These are phyloP conservation scores for Citrus mangshanensis DNA, from an alignment of 345 rosid genomes.

Conservation along the genomic window DNA sequence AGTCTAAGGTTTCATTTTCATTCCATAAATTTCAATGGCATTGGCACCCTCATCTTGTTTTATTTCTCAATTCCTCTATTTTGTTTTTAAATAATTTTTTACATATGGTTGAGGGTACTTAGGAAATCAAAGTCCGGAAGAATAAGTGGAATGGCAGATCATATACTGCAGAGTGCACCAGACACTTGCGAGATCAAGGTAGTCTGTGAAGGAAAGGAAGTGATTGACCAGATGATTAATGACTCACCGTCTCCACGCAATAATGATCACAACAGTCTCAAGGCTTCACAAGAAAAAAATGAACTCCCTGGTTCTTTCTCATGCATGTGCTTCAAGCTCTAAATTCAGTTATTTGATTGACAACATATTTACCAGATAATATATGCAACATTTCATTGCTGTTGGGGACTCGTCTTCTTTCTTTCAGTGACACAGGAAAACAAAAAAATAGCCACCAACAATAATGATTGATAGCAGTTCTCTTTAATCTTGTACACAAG, in stretches of 20 bases:
- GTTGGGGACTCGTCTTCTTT: neutral
- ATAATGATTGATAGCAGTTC: neutral
- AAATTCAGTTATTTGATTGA: conserved; percentile 4
- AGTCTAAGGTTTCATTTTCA: conserved; percentile 41
- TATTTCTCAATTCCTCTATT: neutral
- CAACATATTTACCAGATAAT: neutral
- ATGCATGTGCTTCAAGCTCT: conserved; percentile 45
- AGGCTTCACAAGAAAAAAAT: conserved; percentile 8
- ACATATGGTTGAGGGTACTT: neutral
- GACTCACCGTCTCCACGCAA: conserved; percentile 15
- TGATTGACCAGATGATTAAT: conserved; percentile 26
- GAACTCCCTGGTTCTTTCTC: conserved; percentile 27
- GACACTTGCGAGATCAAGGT: conserved; percentile 52
- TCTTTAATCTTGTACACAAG: no score
- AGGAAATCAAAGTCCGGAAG: conserved; percentile 51
- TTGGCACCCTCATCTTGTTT: neutral
- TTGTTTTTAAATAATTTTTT: neutral
- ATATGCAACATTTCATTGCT: neutral
- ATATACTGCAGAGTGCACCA: conserved; percentile 43
- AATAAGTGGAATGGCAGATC: conserved; percentile 53
- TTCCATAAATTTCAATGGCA: neutral
- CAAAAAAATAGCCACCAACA: neutral
- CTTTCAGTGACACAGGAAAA: neutral
- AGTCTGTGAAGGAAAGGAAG: conserved; percentile 62
- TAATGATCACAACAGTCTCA: conserved; percentile 11